A percentile compares a stretch with the other conserved stretches of the same genome.
These are phyloP conservation scores for Paspalum vaginatum DNA, from an alignment of 176 grass and related monocot species.

Conservation along the genomic window DNA sequence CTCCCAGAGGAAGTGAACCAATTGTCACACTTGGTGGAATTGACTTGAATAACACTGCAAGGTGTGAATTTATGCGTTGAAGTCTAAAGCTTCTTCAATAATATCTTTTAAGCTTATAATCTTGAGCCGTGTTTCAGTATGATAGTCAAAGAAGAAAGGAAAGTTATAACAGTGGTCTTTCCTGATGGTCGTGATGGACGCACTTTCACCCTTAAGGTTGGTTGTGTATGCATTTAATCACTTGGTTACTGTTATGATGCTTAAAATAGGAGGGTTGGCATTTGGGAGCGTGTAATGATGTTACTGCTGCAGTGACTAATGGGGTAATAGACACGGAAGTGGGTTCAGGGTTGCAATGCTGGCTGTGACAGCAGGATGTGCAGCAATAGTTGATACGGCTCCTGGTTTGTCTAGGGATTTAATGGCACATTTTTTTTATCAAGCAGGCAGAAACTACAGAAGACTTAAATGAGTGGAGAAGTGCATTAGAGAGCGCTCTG, in stretches of 20 bases:
- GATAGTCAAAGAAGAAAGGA: constrained; percentile 89
- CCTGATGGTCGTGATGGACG: constrained; percentile 81
- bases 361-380: constrained; percentile 1
- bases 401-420: constrained; percentile 25
- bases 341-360: constrained; percentile 3
- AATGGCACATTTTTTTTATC: constrained; percentile 31
- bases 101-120: constrained; percentile 31
- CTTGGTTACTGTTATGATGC: constrained; percentile 1
- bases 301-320: constrained; percentile 23
- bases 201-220: constrained; percentile 85
- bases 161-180: constrained; percentile 80
- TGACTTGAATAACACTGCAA: constrained; percentile 89
- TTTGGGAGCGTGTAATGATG: constrained; percentile 2
- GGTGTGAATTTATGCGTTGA: constrained; percentile 55
- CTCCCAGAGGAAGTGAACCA: constrained; percentile 69
- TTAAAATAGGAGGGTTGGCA: constrained; percentile 13
- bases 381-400: constrained; percentile 23
- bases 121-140: constrained; percentile 64
- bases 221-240: constrained; percentile 29
- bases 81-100: constrained; percentile 14
- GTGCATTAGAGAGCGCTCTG: constrained; percentile 86
- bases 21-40: constrained; percentile 86
- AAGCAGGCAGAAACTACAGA: constrained; percentile 88
- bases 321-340: neutral
- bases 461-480: constrained; percentile 90